These are phyloP conservation scores for Didymellaceae sp. DNA, from an alignment of 2,329 filamentous ascomycete genomes.

Conservation along the genomic window DNA sequence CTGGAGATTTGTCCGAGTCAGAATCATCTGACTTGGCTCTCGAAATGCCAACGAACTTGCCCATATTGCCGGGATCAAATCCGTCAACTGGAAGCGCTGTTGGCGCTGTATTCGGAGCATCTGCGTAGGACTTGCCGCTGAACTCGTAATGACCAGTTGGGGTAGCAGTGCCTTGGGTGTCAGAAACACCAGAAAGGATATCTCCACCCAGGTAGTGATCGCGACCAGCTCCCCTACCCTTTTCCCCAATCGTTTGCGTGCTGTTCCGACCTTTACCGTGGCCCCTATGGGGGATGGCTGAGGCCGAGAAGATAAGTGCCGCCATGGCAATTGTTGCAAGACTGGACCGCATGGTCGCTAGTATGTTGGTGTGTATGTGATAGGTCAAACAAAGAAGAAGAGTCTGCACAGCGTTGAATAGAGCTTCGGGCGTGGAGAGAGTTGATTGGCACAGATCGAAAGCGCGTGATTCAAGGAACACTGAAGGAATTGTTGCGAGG, in stretches of 20 bases:
- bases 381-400: neutral
- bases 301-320: conserved; percentile 27
- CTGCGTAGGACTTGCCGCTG: conserved; percentile 3
- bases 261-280: conserved; percentile 3
- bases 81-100: conserved; percentile 4
- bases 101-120: conserved; percentile 14
- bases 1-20: conserved; percentile 3
- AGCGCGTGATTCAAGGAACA: conserved; percentile 16
- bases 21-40: conserved; percentile 5
- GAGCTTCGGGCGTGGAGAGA: conserved; percentile 19
- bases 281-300: conserved; percentile 22
- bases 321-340: conserved; percentile 27
- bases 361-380: neutral
- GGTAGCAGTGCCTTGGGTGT: conserved; percentile 10
- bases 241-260: conserved; percentile 1
- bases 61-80: conserved; percentile 13
- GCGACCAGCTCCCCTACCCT: neutral
- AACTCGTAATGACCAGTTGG: conserved; percentile 9
- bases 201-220: conserved; percentile 1
- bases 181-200: conserved; percentile 14
- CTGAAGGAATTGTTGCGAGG: too few relatives aligned
- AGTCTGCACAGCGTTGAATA: conserved; percentile 32
- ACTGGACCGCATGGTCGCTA: conserved; percentile 32
- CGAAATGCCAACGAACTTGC: neutral
- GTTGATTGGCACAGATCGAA: conserved; percentile 29